phyloP scores from a whole-genome alignment of 2,329 filamentous ascomycete species.

The Ophiostoma angusticollis region DNA sequence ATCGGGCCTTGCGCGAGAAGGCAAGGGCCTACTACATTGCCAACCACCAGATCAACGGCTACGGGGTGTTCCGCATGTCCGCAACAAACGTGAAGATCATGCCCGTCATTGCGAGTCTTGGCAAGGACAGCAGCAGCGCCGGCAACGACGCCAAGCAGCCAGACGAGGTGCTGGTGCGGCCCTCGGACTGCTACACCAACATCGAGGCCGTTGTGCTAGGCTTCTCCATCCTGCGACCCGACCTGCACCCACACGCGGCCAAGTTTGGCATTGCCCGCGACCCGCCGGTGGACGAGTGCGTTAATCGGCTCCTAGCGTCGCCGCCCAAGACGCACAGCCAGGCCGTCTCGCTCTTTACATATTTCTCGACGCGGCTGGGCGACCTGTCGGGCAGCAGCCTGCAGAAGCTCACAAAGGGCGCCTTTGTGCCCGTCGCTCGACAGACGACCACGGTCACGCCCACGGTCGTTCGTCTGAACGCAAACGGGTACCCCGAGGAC shows the following conservation, averaged over 20 bases:
- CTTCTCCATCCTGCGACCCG: conserved; percentile 62
- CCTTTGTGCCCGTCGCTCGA: conserved; percentile 55
- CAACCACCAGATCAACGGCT: conserved; percentile 67
- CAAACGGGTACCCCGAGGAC: conserved; percentile 16
- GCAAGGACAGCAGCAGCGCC: conserved; percentile 25
- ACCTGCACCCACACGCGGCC: conserved; percentile 65
- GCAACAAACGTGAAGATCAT: conserved; percentile 48
- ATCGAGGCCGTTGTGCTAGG: conserved; percentile 62
- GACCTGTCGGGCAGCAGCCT: conserved; percentile 56
- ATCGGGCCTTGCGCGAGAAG: conserved; percentile 47
- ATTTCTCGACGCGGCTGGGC: conserved; percentile 64
- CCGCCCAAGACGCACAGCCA: conserved; percentile 56
- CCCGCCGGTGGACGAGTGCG: conserved; percentile 65
- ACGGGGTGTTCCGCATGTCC: conserved; percentile 50
- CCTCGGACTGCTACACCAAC: conserved; percentile 73
- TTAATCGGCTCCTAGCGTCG: conserved; percentile 55
- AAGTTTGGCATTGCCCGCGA: conserved; percentile 81
- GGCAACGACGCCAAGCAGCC: conserved; percentile 19
- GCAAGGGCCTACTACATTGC: conserved; percentile 73
- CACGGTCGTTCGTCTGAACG: neutral
- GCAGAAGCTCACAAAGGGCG: conserved; percentile 46
- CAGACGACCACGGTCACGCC: conserved; percentile 10
- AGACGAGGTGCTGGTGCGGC: conserved; percentile 51
- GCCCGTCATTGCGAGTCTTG: conserved; percentile 62
- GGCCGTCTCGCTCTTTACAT: conserved; percentile 64